A percentile compares a stretch with the other conserved stretches of the same genome.
These are phyloP conservation scores for Globisporangium radiosum DNA, from an alignment of 352 stramenopile species.

Conservation along the genomic window DNA sequence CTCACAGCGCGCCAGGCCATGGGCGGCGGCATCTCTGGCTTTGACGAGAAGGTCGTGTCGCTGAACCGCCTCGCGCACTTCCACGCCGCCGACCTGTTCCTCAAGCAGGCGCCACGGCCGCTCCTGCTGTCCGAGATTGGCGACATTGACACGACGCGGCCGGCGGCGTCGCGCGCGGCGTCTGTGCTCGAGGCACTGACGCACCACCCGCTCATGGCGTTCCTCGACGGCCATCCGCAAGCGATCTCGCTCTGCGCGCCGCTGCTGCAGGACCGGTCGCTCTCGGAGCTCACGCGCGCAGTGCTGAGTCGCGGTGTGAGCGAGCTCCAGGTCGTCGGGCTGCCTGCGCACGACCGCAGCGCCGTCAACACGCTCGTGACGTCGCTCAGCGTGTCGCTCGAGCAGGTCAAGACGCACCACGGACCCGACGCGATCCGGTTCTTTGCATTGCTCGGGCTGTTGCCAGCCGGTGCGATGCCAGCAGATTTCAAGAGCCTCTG, in stretches of 20 bases:
- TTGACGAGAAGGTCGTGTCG: slow-evolving; percentile 79
- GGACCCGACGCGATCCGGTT: slow-evolving; percentile 66
- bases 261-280: slow-evolving; percentile 63
- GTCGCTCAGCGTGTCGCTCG: slow-evolving; percentile 64
- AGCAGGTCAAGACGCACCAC: slow-evolving; percentile 65
- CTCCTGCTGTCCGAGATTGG: slow-evolving; percentile 63
- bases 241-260: slow-evolving; percentile 74
- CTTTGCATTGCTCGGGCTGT: slow-evolving; percentile 61
- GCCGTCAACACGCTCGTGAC: slow-evolving; percentile 73
- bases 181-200: slow-evolving; percentile 58
- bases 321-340: slow-evolving; percentile 56
- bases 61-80: slow-evolving; percentile 66
- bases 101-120: slow-evolving; percentile 67
- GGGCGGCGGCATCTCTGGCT: slow-evolving; percentile 55
- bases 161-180: slow-evolving; percentile 16
- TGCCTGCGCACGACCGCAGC: slow-evolving; percentile 59
- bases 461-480: slow-evolving; percentile 66
- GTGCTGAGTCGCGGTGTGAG: slow-evolving; percentile 64
- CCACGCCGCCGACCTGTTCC: slow-evolving; percentile 67
- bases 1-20: slow-evolving; percentile 73
- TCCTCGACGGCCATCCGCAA: slow-evolving; percentile 74
- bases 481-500: slow-evolving; percentile 76
- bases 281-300: slow-evolving; percentile 65
- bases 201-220: slow-evolving; percentile 70
- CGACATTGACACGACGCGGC: slow-evolving; percentile 29